Base-by-base conservation (phyloP, 345 rosid species). In the Fremontodendron californicum region DNA sequence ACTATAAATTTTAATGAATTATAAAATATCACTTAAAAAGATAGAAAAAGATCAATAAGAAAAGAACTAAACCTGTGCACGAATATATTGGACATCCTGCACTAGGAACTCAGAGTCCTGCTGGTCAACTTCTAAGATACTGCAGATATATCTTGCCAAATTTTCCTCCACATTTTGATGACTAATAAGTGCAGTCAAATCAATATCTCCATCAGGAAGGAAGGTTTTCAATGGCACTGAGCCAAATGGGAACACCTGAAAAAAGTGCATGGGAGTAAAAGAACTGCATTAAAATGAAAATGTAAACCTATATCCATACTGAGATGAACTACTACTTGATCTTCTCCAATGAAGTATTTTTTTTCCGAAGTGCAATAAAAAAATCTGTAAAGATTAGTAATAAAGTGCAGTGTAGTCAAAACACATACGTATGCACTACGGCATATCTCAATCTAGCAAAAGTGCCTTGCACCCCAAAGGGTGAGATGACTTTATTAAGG, bases 171-270 rank as follows among this genome's bases (percentile, higher is more conserved):
- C n/a, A n/a, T n/a, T 86, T 18, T 75, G 89, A 83, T 83, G 83
- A 71, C 89, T 82, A 39, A n/a, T n/a, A n/a, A 91, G 79, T 23
- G 86, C 87, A 16, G 97, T 94, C 83, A 94, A 82, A 83, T 94
- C 98, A 46, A 94, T 92, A 85, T 94, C 98, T 58, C 98, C 98
- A 64, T 94, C 98, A 2, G 97, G 97, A 45, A 94, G 93, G 84
- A 89, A 94, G 0, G 97, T 88, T 84, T 90, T 92, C 49, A 94
- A 58, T 19, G n/a, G n/a, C 76, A 94, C 93, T 0, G 93, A 91
- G 63, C 96, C 96, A 88, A 86, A 91, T 52, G 90, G 79, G 79
- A 88, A 89, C 35, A 89, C 90, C 98, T 93, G 84, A 40, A 70
- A 73, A 58, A 49, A 58, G 39, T 40, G 39, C 16, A 51, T 35